Percentiles rank a stretch among this genome's conserved stretches.
These are phyloP conservation scores for Phytophthora europaea DNA, from an alignment of 352 stramenopile species.

Conservation along the genomic window DNA sequence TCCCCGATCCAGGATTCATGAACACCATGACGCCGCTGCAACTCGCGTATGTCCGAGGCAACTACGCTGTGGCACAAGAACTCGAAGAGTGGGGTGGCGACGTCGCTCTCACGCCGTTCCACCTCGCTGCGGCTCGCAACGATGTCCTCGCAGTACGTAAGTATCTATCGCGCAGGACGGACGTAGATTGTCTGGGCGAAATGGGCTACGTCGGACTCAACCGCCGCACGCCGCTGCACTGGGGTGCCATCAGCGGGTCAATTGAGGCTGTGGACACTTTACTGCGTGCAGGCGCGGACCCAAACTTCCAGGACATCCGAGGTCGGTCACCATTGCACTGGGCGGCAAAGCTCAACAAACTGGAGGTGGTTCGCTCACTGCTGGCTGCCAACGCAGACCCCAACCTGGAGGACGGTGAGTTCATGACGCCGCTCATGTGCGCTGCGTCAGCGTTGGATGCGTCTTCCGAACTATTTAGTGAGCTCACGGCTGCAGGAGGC, in stretches of 20 bases:
- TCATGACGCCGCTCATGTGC: constrained; percentile 58
- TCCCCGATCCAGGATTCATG: constrained; percentile 76
- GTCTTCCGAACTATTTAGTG: constrained; percentile 36
- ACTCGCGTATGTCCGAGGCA: constrained; percentile 75
- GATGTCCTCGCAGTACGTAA: constrained; percentile 56
- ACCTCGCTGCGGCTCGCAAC: constrained; percentile 63
- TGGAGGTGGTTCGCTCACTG: constrained; percentile 57
- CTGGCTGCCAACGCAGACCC: constrained; percentile 45
- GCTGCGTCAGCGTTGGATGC: constrained; percentile 28
- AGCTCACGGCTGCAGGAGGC: constrained; percentile 52
- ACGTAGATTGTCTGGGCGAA: constrained; percentile 74
- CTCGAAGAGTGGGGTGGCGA: constrained; percentile 81
- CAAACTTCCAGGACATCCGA: constrained; percentile 72
- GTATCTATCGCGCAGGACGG: constrained; percentile 51
- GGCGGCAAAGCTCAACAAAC: constrained; percentile 68
- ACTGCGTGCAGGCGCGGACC: constrained; percentile 58
- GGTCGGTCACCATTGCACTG: constrained; percentile 76
- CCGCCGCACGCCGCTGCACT: constrained; percentile 75
- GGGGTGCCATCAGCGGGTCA: constrained; percentile 69
- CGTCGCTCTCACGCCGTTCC: constrained; percentile 77
- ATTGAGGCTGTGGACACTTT: constrained; percentile 55
- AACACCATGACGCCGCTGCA: constrained; percentile 83
- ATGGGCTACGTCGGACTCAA: constrained; percentile 79
- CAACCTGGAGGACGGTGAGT: constrained; percentile 47
- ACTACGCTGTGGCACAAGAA: constrained; percentile 70